These are phyloP conservation scores for Termitomyces sp. DNA, from an alignment of 768 basidiomycete species.

Conservation along the genomic window DNA sequence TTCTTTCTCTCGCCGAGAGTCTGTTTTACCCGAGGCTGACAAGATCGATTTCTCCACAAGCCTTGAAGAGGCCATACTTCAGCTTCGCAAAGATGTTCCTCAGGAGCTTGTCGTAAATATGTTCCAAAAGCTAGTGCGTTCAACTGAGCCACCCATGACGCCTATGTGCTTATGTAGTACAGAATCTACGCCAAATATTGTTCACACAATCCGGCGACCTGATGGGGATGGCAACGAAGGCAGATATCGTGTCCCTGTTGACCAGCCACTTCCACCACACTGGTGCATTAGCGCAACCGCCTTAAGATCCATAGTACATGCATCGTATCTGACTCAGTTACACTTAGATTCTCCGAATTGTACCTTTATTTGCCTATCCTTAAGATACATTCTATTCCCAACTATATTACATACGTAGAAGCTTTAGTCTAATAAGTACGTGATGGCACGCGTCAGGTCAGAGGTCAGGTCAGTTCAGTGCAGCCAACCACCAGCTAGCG, in stretches of 20 bases:
- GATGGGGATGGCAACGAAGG: slow-evolving; percentile 67
- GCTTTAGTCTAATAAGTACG: no score
- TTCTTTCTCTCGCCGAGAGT: slow-evolving; percentile 36
- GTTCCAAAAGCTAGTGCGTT: slow-evolving; percentile 68
- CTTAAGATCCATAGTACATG: slow-evolving; percentile 5
- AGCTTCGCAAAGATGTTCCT: slow-evolving; percentile 67
- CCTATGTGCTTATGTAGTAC: not conserved
- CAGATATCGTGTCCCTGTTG: slow-evolving; percentile 60
- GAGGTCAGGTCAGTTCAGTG: no score
- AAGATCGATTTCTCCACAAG: slow-evolving; percentile 37
- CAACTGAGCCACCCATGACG: not conserved
- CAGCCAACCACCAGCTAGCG: no score
- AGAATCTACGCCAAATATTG: slow-evolving; percentile 70
- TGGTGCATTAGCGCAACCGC: slow-evolving; percentile 33
- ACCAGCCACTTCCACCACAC: slow-evolving; percentile 59
- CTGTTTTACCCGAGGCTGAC: slow-evolving; percentile 26
- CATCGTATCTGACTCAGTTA: not conserved
- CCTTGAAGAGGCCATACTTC: slow-evolving; percentile 52
- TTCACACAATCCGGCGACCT: slow-evolving; percentile 62
- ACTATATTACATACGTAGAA: no score
- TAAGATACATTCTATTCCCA: no score
- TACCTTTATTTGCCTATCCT: no score
- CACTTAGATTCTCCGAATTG: not conserved
- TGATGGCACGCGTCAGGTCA: no score
- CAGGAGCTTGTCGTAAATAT: slow-evolving; percentile 70